Base-by-base conservation (phyloP, 2,329 filamentous ascomycete genomes). In the Neoascochyta sp. region DNA sequence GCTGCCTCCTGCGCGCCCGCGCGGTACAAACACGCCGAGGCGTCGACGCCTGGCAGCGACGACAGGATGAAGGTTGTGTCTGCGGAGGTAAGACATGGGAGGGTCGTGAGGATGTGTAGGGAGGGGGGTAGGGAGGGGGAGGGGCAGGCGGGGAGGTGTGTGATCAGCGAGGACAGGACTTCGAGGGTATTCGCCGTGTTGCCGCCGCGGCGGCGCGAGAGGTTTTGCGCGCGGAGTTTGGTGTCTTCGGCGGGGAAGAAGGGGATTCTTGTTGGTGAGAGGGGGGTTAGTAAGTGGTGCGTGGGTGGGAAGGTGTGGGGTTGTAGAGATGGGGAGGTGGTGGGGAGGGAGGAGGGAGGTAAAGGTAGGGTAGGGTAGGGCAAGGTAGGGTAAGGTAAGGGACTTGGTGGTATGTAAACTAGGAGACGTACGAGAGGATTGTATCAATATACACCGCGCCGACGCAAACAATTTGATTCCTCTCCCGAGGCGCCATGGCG, bases 151-250 rank as follows among this genome's bases (percentile, higher is more conserved):
- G 34, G 16, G 13, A 29, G 22, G 10, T 36, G 32, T 3, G 24
- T 15, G 4, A 52, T 25, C 3, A 63, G 69, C 54, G 87, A 80
- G 39, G 77, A 71, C 15, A 88, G 65, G 7, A 88, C 82, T 53
- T 86, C 74, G 18, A 86, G 71, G 3, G 76, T 75, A 55, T 88
- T 88, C 14, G 79, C 74, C 41, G 80, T 79, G 57, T 88, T 89
- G 17, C 83, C 83, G 29, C 84, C 83, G 15, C 82, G 74, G 16
- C 83, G 75, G 23, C 72, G 71, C 19, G 67, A 63, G 32, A 83
- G 56, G 14, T 54, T 68, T 2, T 74, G 74, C 11, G 83, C 82
- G 17, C 83, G 79, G 22, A 85, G 68, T 60, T 88, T 88, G 26
- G 77, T 73, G 65, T 89, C 83, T 63, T 88, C 83, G 5, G 62